phyloP scores from a whole-genome alignment of 257 asterid species.

The Ocimum tenuiflorum region DNA sequence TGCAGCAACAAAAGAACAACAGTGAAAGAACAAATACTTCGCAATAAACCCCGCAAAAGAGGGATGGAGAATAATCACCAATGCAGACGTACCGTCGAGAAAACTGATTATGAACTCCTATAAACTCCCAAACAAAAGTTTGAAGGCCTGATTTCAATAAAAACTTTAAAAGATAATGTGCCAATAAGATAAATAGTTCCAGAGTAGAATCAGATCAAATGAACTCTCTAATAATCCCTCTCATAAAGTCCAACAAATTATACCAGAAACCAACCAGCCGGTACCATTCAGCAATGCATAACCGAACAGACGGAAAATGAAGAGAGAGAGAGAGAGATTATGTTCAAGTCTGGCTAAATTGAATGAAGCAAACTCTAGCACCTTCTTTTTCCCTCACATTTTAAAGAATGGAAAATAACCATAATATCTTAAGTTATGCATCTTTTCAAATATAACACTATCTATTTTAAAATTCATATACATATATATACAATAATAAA shows the following conservation, averaged over 20 bases:
- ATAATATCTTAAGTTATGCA: too few species aligned
- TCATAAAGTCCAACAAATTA: background rate
- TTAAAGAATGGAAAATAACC: background rate
- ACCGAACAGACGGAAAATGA: background rate
- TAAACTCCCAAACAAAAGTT: background rate
- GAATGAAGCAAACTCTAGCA: background rate
- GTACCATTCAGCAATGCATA: background rate
- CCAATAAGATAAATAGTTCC: background rate
- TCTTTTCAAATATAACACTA: too few species aligned
- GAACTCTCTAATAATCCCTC: constrained; percentile 11
- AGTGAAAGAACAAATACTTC: background rate
- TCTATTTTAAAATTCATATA: too few species aligned
- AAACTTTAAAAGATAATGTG: background rate
- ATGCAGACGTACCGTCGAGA: constrained; percentile 2
- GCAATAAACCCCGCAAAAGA: background rate
- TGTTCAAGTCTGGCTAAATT: too few species aligned
- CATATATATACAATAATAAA: too few species aligned
- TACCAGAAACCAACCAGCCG: background rate
- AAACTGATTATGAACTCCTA: background rate
- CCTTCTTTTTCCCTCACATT: background rate
- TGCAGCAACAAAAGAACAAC: background rate
- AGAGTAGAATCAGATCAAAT: constrained; percentile 17
- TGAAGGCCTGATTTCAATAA: background rate
- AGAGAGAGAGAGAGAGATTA: background rate
- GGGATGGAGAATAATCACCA: background rate